Evolutionary conservation across 305 asterid species (phyloP).

Genomic region (Plantago rigida): DNA sequence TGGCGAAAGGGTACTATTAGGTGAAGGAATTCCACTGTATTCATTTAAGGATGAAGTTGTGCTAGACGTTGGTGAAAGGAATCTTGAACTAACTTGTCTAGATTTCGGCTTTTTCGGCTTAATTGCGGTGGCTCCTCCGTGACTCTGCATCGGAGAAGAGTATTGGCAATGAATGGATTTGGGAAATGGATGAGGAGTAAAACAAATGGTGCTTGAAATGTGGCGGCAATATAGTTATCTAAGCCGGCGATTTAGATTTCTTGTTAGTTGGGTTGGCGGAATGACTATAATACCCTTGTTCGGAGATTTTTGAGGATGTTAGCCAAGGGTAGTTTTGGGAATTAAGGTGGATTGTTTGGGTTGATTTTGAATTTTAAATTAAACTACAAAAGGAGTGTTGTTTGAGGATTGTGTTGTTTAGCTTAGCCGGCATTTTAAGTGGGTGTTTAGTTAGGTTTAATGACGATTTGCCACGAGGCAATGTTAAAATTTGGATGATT

Average conservation of each 20-base stretch:
- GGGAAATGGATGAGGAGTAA: constrained; percentile 27
- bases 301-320: neutral
- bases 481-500: constrained; percentile 2
- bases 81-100: constrained; percentile 60
- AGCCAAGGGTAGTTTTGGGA: constrained; percentile 14
- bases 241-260: constrained; percentile 45
- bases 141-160: constrained; percentile 26
- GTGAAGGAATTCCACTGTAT: constrained; percentile 31
- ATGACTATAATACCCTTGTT: constrained; percentile 31
- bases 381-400: constrained; percentile 30
- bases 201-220: constrained; percentile 42
- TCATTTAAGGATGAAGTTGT: constrained; percentile 23
- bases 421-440: constrained; percentile 66
- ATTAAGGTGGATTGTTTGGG: neutral
- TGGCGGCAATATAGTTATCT: constrained; percentile 58
- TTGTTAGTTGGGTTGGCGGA: constrained; percentile 18
- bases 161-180: neutral
- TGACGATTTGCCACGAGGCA: constrained; percentile 37
- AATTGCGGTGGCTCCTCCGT: constrained; percentile 28
- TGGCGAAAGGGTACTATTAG: constrained; percentile 35
- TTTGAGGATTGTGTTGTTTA: constrained; percentile 45
- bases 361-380: constrained; percentile 21
- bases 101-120: constrained; percentile 44
- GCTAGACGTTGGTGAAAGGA: constrained; percentile 39
- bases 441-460: constrained; percentile 22